Evolutionary conservation across 768 basidiomycete species (phyloP).

Genomic region (Exsudoporus frostii): DNA sequence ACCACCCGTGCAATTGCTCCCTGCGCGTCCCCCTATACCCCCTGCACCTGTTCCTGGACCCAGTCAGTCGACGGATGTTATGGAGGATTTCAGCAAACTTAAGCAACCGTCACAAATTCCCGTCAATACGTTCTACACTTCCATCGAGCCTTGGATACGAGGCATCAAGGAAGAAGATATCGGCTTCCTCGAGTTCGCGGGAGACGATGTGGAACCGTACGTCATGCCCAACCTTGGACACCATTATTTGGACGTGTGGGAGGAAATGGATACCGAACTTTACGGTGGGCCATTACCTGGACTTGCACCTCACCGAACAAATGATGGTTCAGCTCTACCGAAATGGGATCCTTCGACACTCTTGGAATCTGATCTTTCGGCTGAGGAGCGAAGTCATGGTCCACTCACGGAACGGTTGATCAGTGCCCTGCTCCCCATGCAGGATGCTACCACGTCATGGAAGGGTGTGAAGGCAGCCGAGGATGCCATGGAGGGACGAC

Average conservation of each 20-base stretch:
- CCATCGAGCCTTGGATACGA: constrained; percentile 87
- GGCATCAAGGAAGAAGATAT: constrained; percentile 92
- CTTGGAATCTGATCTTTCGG: constrained; percentile 61
- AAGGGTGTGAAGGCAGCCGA: constrained; percentile 81
- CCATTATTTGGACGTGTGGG: constrained; percentile 92
- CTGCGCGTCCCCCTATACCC: constrained; percentile 59
- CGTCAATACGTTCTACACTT: constrained; percentile 79
- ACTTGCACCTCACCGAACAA: constrained; percentile 37
- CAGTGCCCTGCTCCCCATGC: constrained; percentile 68
- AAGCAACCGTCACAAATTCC: constrained; percentile 72
- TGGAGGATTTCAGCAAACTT: constrained; percentile 83
- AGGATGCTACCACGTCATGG: constrained; percentile 56
- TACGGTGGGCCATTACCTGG: constrained; percentile 42
- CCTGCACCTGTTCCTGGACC: constrained; percentile 73
- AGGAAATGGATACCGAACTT: constrained; percentile 76
- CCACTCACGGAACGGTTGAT: constrained; percentile 84
- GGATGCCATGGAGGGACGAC: constrained; percentile 81
- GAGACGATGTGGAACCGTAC: constrained; percentile 87
- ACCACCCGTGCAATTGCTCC: constrained; percentile 45
- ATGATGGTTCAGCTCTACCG: constrained; percentile 41
- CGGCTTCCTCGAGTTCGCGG: constrained; percentile 86
- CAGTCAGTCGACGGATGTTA: constrained; percentile 78
- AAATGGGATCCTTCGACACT: constrained; percentile 86
- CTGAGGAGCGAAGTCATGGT: constrained; percentile 81
- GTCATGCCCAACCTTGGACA: constrained; percentile 79